Evolutionary conservation across 2,329 filamentous ascomycete species (phyloP).

Genomic region (Epichloe sp.): DNA sequence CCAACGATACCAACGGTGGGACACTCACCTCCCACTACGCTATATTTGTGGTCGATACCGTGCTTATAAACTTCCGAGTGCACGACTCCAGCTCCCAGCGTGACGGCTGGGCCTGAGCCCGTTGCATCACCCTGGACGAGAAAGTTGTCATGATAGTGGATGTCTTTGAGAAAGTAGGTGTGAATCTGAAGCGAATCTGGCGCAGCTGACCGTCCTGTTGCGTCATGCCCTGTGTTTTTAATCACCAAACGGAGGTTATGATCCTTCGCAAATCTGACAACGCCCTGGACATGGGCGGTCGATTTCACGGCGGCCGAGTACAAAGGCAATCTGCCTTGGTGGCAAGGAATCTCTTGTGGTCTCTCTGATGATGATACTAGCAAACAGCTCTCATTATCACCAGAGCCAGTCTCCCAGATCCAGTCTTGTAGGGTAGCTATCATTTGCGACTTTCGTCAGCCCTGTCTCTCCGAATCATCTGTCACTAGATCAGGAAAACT

Average conservation of each 20-base stretch:
- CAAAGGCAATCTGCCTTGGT: background rate
- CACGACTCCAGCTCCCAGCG: background rate
- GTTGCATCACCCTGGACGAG: background rate
- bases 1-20: no score
- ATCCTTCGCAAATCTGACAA: background rate
- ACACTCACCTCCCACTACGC: background rate
- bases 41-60: background rate
- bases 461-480: no score
- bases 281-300: background rate
- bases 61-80: background rate
- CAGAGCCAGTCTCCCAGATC: background rate
- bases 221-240: conserved; percentile 1
- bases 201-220: background rate
- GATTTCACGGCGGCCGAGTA: background rate
- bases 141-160: background rate
- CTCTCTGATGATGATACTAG: background rate
- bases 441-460: no score
- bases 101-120: background rate
- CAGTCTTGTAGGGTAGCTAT: background rate
- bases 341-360: background rate
- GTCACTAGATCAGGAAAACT: no score
- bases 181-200: conserved; percentile 2
- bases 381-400: background rate
- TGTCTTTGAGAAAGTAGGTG: background rate
- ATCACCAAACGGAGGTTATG: background rate